Evolutionary conservation across 768 basidiomycete species (phyloP), one percentile per base, ranked within the genome.

Genomic region (Thelephora ganbajun): DNA sequence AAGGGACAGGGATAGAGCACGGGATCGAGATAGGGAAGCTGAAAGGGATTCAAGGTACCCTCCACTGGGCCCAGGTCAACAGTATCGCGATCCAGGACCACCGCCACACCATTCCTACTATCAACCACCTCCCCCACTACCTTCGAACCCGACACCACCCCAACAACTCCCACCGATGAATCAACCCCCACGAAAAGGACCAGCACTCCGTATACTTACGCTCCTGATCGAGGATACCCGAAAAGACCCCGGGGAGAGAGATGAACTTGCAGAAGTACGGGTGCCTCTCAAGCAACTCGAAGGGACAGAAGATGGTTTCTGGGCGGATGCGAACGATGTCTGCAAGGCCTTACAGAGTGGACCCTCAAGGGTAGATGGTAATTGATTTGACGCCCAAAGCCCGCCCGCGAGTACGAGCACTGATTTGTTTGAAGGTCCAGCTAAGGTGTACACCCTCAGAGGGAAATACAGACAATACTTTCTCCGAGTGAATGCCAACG

Each of bases 361-460:
- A 20, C 76, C 82, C 11, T 73, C 78, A 11, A 68, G 80, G 50
- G 78, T 87, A 46, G 83, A 87, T 59, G 83, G 83, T 81, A 47
- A 56, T 43, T 6, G 50, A 7, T n/a, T 20, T 44, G 14, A 14
- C 13, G 39, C 39, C 39, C 18, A 9, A 30, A 9, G 26, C 26
- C 39, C 12, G 39, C 22, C 16, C 39, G 12, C 22, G 39, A 5
- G 13, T 35, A 11, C 22, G 39, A 5, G 13, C 18, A 11, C 48
- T 45, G 43, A 35, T n/a, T 23, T 26, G 18, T 12, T 20, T 20
- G 12, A 14, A 82, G 81, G 81, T n/a, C 76, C 77, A 11, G 81
- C 81, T 22, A 55, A 72, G 57, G 77, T 78, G 23, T 85, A 74
- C 53, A 76, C 75, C 2, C 63, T 75, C 59, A 74, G 83, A 22